Evolutionary conservation across 225 moss, liverwort and hornwort genomes (phyloP).

Genomic region (Rhytidiadelphus loreus): DNA sequence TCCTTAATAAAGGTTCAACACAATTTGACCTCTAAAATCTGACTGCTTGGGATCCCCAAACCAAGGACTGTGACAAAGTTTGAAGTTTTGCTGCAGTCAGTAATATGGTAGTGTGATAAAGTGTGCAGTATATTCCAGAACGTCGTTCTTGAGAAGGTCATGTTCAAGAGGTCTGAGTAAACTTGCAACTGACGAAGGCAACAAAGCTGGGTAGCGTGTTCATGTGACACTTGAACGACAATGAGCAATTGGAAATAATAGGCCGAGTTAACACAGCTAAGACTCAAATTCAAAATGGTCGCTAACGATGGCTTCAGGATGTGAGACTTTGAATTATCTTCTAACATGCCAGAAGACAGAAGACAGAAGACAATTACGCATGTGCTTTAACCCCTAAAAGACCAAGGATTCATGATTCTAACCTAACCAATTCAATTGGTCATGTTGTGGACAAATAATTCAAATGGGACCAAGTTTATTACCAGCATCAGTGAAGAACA

Average conservation of each 20-base stretch:
- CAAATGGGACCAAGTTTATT: background rate
- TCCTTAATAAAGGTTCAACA: background rate
- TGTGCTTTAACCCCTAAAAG: too few relatives aligned
- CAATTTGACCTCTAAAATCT: background rate
- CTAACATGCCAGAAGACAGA: background rate
- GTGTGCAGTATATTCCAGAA: background rate
- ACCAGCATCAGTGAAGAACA: background rate
- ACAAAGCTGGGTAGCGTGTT: background rate
- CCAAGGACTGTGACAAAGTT: background rate
- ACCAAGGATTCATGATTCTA: background rate
- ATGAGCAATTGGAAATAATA: background rate
- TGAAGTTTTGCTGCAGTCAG: background rate
- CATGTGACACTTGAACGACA: background rate
- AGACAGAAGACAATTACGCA: background rate
- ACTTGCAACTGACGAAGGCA: background rate
- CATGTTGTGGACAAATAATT: background rate
- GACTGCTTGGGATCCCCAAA: background rate
- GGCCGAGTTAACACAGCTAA: too few relatives aligned
- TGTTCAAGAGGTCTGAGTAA: too few relatives aligned
- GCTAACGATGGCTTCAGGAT: background rate
- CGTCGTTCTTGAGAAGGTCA: background rate
- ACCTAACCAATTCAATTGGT: too few relatives aligned
- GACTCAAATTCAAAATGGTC: background rate
- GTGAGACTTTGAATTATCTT: background rate
- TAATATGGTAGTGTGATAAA: background rate